phyloP scores from a whole-genome alignment of 2,329 filamentous ascomycete genomes.

The Scytalidium sp. region DNA sequence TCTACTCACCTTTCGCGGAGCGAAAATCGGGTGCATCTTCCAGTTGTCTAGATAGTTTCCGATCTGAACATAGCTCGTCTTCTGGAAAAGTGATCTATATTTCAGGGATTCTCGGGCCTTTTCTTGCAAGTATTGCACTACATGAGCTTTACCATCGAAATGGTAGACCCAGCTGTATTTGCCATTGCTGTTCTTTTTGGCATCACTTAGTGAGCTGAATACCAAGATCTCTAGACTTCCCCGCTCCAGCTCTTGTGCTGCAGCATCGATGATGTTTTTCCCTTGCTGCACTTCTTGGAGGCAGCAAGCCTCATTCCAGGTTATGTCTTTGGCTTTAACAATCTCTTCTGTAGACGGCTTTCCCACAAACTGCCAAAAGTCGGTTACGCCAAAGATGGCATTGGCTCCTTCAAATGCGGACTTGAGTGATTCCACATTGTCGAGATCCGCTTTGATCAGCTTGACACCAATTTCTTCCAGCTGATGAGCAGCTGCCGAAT shows the following conservation, averaged over 20 bases:
- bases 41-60: constrained; percentile 32
- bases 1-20: too few relatives aligned
- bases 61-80: constrained; percentile 30
- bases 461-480: constrained; percentile 38
- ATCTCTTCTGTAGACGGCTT: constrained; percentile 37
- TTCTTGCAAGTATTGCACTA: constrained; percentile 22
- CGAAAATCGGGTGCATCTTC: too few relatives aligned
- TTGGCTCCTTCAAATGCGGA: constrained; percentile 42
- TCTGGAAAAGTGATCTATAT: constrained; percentile 23
- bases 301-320: constrained; percentile 41
- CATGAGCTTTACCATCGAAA: constrained; percentile 33
- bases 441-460: constrained; percentile 40
- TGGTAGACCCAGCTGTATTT: constrained; percentile 35
- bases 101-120: too few relatives aligned
- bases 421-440: constrained; percentile 33
- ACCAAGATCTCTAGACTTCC: too few relatives aligned
- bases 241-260: too few relatives aligned
- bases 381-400: constrained; percentile 52
- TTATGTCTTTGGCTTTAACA: constrained; percentile 36
- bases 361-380: constrained; percentile 53
- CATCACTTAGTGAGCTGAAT: constrained; percentile 31
- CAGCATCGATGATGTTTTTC: constrained; percentile 53
- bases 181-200: constrained; percentile 31
- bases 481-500: constrained; percentile 31
- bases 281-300: constrained; percentile 49